Evolutionary conservation across 2,329 filamentous ascomycete species (phyloP), one percentile per base, ranked within the genome.

Genomic region (Chaetomium olivaceum): DNA sequence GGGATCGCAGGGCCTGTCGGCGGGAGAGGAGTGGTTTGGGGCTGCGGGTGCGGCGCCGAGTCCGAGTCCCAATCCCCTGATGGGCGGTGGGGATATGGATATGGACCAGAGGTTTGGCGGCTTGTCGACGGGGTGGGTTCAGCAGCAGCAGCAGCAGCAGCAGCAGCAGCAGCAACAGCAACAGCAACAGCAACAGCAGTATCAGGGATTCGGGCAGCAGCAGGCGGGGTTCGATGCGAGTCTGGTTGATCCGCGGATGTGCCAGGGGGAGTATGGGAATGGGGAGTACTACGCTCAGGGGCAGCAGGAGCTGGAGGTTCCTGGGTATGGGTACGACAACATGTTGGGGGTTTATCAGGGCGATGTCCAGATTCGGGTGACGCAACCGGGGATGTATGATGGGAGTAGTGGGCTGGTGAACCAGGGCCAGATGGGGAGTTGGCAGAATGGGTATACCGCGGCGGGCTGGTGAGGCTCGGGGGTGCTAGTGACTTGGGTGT

Each of bases 341-440:
- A 31, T 29, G 48, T 14, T 59, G 9, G 62, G 56, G n/a, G n/a
- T 64, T 8, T 59, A 59, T 21, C 62, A 59, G 50, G 12, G 12
- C 23, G 19, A 51, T 3, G 21, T 12, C n/a, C 31, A 59, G n/a
- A 43, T 7, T 11, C 61, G 43, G 29, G 21, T 33, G 11, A 6
- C n/a, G 16, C 21, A 33, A 23, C 39, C 25, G 23, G 51, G 23
- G 14, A 46, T 64, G 39, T 57, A 58, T 54, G 52, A 43, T 1
- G 25, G 27, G 19, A 54, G 51, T 16, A 23, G 43, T n/a, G 63
- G 51, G n/a, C 31, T 61, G 51, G 27, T 52, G 25, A 33, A 9
- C 12, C 58, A 58, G 12, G 54, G 16, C 1, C 36, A 31, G 19
- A 27, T 46, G 52, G 63, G 63, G n/a, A 19, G 7, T 23, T 65